Evolutionary conservation across 352 stramenopile species (phyloP).

Genomic region (Achlya hypogyna): DNA sequence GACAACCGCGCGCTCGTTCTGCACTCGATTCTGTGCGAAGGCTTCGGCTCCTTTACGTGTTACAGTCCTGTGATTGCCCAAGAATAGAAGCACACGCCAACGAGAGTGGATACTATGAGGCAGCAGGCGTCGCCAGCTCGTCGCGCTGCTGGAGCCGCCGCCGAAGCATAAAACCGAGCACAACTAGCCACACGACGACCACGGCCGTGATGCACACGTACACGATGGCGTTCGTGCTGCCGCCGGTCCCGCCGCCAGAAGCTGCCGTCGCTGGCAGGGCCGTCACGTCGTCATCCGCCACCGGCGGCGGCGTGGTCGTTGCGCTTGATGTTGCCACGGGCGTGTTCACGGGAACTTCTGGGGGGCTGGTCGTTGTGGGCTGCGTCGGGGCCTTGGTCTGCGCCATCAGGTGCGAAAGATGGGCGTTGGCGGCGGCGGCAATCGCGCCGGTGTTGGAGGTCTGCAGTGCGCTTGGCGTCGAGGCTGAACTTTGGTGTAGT

Average conservation of each 20-base stretch:
- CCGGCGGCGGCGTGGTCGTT: not conserved
- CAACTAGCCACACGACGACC: constrained; percentile 32
- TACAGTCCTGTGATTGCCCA: constrained; percentile 39
- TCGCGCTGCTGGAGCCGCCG: constrained; percentile 15
- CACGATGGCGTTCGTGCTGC: constrained; percentile 27
- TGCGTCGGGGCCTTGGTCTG: constrained; percentile 25
- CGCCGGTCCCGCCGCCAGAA: not conserved
- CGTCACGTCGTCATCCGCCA: constrained; percentile 1
- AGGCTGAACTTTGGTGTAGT: no score
- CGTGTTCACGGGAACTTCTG: not conserved
- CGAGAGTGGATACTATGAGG: not conserved
- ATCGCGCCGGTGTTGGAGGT: constrained; percentile 46
- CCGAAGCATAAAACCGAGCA: constrained; percentile 44
- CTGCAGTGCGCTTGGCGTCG: no score
- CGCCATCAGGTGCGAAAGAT: constrained; percentile 28
- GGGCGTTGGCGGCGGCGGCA: constrained; percentile 22
- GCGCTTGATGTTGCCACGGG: not conserved
- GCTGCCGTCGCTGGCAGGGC: not conserved
- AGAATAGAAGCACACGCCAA: not conserved
- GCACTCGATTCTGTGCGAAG: constrained; percentile 65
- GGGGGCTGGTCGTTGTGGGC: constrained; percentile 15
- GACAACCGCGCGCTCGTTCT: constrained; percentile 70
- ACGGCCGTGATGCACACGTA: constrained; percentile 52
- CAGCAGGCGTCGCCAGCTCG: not conserved
- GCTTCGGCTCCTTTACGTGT: constrained; percentile 74